Evolutionary conservation across 1,284 basidiomycete species (phyloP), one percentile per base, ranked within the genome.

Genomic region (Afroboletus lepidellus): DNA sequence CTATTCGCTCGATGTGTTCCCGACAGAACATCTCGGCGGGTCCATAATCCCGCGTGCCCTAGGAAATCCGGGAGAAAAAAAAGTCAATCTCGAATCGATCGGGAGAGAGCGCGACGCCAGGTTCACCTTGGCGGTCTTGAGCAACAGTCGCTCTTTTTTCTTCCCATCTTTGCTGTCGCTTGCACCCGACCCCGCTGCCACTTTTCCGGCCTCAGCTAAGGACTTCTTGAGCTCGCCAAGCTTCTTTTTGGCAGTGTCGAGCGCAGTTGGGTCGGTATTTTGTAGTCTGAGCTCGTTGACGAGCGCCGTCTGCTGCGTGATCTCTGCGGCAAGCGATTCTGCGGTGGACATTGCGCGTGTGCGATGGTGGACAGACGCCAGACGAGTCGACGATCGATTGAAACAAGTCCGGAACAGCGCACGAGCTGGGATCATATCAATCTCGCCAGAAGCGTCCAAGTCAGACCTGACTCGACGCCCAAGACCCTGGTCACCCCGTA

Each of bases 1-100:
- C 90, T 48, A 88, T 92, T 36, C 81, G 77, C 67, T 98, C 96
- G 66, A 99, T 90, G 71, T 91, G 85, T 64, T 92, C 88, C 54
- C 96, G 85, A 59, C 97, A 86, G 66, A 90, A 86, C 82, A 97
- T 97, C 66, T 97, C 93, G n/a, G 83, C 81, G 6, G 96, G 93
- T 52, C 92, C 90, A 76, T 94, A 98, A 73, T 99, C 96, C 52
- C 94, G 84, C 13, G 97, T 99, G 34, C 97, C 96, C 89, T 98
- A 64, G n/a, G n/a, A n/a, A n/a, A n/a, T n/a, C n/a, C n/a, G n/a
- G n/a, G n/a, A n/a, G 16, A 38, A 21, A 21, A 37, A 21, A 15
- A 25, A 18, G 29, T 38, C 39, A 23, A 27, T 12, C 15, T 13
- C 23, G 23, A 16, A 49, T 13, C 33, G 23, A 41, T 36, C 23